A percentile compares a stretch with the other conserved stretches of the same genome.
phyloP scores from a whole-genome alignment of 345 rosid species.

The Hibiscus tridactylites region DNA sequence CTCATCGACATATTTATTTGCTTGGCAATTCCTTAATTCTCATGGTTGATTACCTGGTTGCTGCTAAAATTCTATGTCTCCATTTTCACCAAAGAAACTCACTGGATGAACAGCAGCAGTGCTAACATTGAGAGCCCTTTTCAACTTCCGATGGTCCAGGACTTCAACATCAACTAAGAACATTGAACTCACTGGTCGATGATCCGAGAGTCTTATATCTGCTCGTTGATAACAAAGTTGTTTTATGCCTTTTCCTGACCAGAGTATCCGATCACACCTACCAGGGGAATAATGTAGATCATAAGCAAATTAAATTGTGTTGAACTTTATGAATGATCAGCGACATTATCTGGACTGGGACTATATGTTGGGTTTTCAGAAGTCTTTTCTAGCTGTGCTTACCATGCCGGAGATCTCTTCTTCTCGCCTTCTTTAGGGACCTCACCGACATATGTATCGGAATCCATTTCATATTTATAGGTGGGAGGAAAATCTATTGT shows the following conservation, averaged over 20 bases:
- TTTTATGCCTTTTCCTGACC: conserved; percentile 75
- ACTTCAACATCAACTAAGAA: conserved; percentile 77
- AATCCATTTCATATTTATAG: conserved; percentile 76
- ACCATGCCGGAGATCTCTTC: conserved; percentile 99
- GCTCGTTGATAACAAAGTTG: conserved; percentile 67
- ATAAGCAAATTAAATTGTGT: neutral
- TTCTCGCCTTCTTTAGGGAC: conserved; percentile 72
- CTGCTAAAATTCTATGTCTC: conserved; percentile 12
- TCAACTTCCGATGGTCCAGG: conserved; percentile 63
- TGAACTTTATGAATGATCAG: neutral
- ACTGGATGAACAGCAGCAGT: conserved; percentile 71
- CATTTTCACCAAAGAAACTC: conserved; percentile 32
- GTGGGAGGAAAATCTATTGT: conserved; percentile 78
- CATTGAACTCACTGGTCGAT: conserved; percentile 82
- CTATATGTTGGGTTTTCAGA: neutral
- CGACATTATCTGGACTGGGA: no score
- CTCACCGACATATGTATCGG: conserved; percentile 80
- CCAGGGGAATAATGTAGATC: neutral
- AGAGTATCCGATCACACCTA: conserved; percentile 96
- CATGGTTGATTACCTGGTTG: neutral
- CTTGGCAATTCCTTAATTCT: neutral
- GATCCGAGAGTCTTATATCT: conserved; percentile 69
- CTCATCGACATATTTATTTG: neutral
- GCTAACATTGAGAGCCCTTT: conserved; percentile 62
- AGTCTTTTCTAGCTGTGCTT: conserved; percentile 8